Percentiles rank a stretch among this genome's conserved stretches.
Conservation (phyloP, 108 stramenopile species). For the Skeletonema potamos region DNA sequence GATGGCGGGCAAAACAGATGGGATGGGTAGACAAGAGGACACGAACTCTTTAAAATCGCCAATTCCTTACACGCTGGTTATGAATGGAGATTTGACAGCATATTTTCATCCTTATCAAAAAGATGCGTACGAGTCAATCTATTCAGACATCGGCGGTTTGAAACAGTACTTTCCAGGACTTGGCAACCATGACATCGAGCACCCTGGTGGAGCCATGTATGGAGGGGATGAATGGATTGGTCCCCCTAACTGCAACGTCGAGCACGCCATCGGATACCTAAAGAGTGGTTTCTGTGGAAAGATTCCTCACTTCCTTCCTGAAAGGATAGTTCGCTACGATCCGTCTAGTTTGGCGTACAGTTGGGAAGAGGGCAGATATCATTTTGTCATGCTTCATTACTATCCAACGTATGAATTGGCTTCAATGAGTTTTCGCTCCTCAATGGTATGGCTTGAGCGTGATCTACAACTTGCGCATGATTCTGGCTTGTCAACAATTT, state of each 20-base stretch:
- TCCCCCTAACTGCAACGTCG: constrained; percentile 43
- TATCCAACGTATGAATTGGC: constrained; percentile 51
- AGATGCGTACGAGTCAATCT: constrained; percentile 42
- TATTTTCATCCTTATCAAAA: constrained; percentile 53
- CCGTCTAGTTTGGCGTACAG: constrained; percentile 43
- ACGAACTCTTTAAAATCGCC: constrained; percentile 11
- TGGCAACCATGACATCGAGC: constrained; percentile 52
- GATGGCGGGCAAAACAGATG: constrained; percentile 25
- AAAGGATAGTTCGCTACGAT: constrained; percentile 41
- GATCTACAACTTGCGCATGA: constrained; percentile 40
- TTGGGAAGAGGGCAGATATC: constrained; percentile 50
- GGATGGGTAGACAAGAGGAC: constrained; percentile 8
- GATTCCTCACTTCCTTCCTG: constrained; percentile 38
- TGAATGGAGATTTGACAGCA: constrained; percentile 56
- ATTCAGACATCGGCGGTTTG: constrained; percentile 38
- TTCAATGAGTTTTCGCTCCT: constrained; percentile 28
- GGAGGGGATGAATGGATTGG: constrained; percentile 50
- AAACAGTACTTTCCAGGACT: constrained; percentile 42
- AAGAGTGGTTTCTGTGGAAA: constrained; percentile 39
- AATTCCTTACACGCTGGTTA: constrained; percentile 38
- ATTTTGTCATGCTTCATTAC: constrained; percentile 50
- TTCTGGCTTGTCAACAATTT: constrained; percentile 26
- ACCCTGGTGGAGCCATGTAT: constrained; percentile 41
- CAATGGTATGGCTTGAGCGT: constrained; percentile 41
- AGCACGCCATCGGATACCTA: constrained; percentile 40